phyloP scores from a whole-genome alignment of 1,284 basidiomycete genomes.

The Tilletia horrida region DNA sequence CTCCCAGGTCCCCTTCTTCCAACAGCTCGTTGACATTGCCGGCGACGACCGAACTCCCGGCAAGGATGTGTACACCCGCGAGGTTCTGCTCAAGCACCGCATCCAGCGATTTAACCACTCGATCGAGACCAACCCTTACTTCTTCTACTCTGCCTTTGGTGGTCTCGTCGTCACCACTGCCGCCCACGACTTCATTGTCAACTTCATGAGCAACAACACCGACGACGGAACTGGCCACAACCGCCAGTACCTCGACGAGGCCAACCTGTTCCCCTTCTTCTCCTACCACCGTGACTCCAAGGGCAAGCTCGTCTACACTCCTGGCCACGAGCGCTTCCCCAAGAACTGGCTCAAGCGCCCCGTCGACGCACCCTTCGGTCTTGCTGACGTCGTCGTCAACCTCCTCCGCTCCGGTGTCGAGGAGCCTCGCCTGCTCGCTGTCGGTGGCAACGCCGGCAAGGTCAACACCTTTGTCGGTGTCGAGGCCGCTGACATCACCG shows the following conservation, averaged over 20 bases:
- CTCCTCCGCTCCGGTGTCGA: slow-evolving; percentile 30
- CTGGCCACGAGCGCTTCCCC: slow-evolving; percentile 37
- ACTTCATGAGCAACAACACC: slow-evolving; percentile 43
- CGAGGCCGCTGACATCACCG: slow-evolving; percentile 35
- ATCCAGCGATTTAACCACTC: slow-evolving; percentile 34
- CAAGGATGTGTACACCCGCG: slow-evolving; percentile 37
- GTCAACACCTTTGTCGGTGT: slow-evolving; percentile 42
- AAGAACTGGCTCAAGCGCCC: slow-evolving; percentile 36
- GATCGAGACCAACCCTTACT: slow-evolving; percentile 32
- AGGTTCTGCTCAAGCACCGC: slow-evolving; percentile 37
- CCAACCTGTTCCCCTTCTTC: slow-evolving; percentile 42
- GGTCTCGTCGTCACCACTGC: slow-evolving; percentile 37
- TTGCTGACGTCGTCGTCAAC: slow-evolving; percentile 37
- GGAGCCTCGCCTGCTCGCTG: slow-evolving; percentile 31
- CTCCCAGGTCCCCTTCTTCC: slow-evolving; percentile 35
- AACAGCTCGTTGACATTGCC: slow-evolving; percentile 37
- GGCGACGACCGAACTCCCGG: slow-evolving; percentile 29
- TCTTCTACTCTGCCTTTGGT: slow-evolving; percentile 38
- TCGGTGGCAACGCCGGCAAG: slow-evolving; percentile 40
- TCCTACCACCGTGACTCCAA: slow-evolving; percentile 25
- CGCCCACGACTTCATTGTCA: slow-evolving; percentile 38
- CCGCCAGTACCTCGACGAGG: slow-evolving; percentile 42
- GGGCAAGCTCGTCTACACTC: slow-evolving; percentile 35
- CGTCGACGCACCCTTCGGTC: slow-evolving; percentile 32
- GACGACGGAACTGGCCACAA: slow-evolving; percentile 36